Evolutionary conservation across 2,329 filamentous ascomycete species (phyloP), one percentile per base, ranked within the genome.

Genomic region (Rhytidhysteron rufulum): DNA sequence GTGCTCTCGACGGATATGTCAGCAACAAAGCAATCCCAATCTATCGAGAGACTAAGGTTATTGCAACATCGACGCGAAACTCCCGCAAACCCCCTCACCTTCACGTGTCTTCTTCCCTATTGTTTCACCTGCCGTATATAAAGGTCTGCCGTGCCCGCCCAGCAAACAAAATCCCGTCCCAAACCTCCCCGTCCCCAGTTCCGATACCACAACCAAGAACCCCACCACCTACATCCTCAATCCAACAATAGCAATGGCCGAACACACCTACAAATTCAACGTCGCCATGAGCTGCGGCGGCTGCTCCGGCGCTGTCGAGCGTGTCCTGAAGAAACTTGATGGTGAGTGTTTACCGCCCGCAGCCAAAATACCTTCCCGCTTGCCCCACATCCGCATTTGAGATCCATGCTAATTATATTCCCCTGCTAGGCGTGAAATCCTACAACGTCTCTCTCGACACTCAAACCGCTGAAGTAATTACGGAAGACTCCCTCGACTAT

Each of bases 241-340:
- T 38, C 33, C 41, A 37, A 20, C 36, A 60, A 75, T 53, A 58
- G 89, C 90, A 86, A 54, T 63, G 33, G 72, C 82, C 44, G 81
- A 85, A 56, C 88, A 95, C 75, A 87, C 82, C 54, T 97, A 97
- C 85, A 88, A 93, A 69, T 97, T 97, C 77, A 83, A 90, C 70
- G 81, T 97, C 67, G 77, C 74, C 69, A 98, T 98, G 93, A 86
- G 76, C 77, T 98, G 93, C 73, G 82, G 87, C 64, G 93, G 93
- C 67, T 98, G 93, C 83, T 96, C 90, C 33, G 89, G 90, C 60
- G 93, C 93, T 53, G 78, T 98, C 32, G 86, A 95, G 70, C 80
- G 89, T 38, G 89, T 96, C 33, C 81, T 98, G 50, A 91, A 87
- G 74, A 95, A 88, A 73, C 82, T 95, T 2, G 85, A 94, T 16